phyloP scores from a whole-genome alignment of 106 monocot species.

The Apostasia shenzhenica region DNA sequence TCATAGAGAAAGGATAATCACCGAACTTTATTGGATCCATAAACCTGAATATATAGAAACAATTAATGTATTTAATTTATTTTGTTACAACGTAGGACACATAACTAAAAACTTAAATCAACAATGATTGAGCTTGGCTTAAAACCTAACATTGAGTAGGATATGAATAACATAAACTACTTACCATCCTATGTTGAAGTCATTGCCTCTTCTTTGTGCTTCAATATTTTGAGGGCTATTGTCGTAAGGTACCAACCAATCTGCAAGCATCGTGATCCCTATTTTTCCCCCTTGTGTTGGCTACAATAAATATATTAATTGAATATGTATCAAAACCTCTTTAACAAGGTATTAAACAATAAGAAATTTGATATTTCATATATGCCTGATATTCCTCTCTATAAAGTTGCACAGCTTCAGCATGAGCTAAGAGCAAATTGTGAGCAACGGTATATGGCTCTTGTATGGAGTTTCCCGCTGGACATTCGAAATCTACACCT shows the following conservation, averaged over 20 bases:
- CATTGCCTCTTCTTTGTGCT: conserved; percentile 3
- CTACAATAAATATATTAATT: conserved; percentile 5
- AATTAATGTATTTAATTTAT: too few relatives aligned
- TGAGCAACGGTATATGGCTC: conserved; percentile 24
- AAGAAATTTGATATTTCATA: too few relatives aligned
- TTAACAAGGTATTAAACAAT: too few relatives aligned
- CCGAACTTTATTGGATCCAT: conserved; percentile 39
- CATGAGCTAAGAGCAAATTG: conserved; percentile 18
- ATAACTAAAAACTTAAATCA: too few relatives aligned
- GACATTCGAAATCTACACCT: background rate
- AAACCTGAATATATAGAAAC: conserved; percentile 16
- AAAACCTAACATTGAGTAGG: too few relatives aligned
- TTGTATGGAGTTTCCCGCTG: conserved; percentile 12
- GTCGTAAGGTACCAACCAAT: conserved; percentile 12
- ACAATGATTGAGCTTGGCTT: too few relatives aligned
- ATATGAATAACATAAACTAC: background rate
- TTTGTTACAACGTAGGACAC: too few relatives aligned
- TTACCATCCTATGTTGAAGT: conserved; percentile 24
- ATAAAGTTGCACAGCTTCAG: conserved; percentile 15
- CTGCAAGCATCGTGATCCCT: conserved; percentile 11
- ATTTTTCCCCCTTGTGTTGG: conserved; percentile 19
- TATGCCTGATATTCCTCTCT: conserved; percentile 17
- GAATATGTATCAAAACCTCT: too few relatives aligned
- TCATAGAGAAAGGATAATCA: conserved; percentile 40
- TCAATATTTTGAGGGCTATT: conserved; percentile 4